Evolutionary conservation across 306 rosid genomes (phyloP), one percentile per base, ranked within the genome.

Genomic region (Medicago lupulina): DNA sequence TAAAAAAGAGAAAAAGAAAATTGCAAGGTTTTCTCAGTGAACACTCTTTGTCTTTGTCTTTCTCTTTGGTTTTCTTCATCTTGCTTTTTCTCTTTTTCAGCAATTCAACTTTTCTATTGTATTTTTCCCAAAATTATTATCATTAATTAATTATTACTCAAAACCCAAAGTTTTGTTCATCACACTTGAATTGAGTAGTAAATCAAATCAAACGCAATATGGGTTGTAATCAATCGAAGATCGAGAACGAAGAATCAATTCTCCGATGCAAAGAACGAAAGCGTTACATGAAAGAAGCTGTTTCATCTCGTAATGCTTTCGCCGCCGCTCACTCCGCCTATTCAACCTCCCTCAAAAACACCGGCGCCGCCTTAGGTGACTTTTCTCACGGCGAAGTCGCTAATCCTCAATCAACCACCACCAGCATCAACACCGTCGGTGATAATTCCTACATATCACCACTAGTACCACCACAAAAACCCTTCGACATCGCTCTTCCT

Each of bases 181-280:
- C 36, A 34, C 47, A 49, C 10, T 50, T 49, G 19, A n/a, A 14
- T 15, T 49, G 9, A n/a, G n/a, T n/a, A 50, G 21, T 15, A n/a
- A 5, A 43, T 11, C n/a, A 4, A 19, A 3, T 28, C 31, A 28
- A 21, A 55, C 34, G 17, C 73, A 8, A 95, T 95, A 95, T 95
- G 99, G 99, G 99, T 25, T 95, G 99, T 71, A 73, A 80, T 38
- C 98, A 95, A 75, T 95, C 99, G 0, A 95, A 90, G 86, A 95
- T 95, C 88, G 98, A 95, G 81, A 95, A 95, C 88, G 98, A 95
- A 60, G 99, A 95, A 71, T 92, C 96, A 0, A 93, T 95, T 59
- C 79, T 89, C 1, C 90, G 97, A 2, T 95, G 99, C 87, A 95
- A 89, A 66, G 91, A 92, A 0, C 97, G 99, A 3, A 95, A 89